Conservation (phyloP, 2,329 filamentous ascomycete species). For the Fusarium nodosum region DNA sequence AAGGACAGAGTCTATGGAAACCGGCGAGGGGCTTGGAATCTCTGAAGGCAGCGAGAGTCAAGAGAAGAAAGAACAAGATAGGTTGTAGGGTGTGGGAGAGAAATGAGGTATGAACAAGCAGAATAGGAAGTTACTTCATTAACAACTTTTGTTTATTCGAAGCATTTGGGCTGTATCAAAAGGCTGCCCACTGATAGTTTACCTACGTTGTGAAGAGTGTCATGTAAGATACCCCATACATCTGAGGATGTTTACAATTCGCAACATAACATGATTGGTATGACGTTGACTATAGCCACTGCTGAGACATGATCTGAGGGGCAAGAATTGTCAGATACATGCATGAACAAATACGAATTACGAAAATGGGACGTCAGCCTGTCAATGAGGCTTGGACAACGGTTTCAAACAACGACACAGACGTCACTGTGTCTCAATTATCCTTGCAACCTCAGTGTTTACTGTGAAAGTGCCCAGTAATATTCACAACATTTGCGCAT, state of each 20-base stretch:
- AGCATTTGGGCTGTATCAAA: not conserved
- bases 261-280: not conserved
- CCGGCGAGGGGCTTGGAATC: constrained; percentile 14
- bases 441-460: not conserved
- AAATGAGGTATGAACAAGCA: not conserved
- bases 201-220: no score
- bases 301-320: not conserved
- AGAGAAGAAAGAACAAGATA: constrained; percentile 24
- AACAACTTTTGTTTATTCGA: not conserved
- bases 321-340: not conserved
- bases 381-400: not conserved
- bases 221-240: not conserved
- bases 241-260: not conserved
- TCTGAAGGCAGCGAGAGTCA: constrained; percentile 27
- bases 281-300: not conserved
- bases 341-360: constrained; percentile 10
- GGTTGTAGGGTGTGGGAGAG: not conserved
- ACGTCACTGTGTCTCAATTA: constrained; percentile 18
- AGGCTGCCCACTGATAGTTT: not conserved
- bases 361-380: constrained; percentile 11
- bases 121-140: not conserved
- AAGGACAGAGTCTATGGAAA: constrained; percentile 38
- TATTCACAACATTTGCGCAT: not conserved
- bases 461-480: not conserved
- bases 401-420: not conserved